Percentiles rank a stretch among this genome's conserved stretches.
phyloP scores from a whole-genome alignment of 306 rosid genomes.

The Dalbergia cultrata region DNA sequence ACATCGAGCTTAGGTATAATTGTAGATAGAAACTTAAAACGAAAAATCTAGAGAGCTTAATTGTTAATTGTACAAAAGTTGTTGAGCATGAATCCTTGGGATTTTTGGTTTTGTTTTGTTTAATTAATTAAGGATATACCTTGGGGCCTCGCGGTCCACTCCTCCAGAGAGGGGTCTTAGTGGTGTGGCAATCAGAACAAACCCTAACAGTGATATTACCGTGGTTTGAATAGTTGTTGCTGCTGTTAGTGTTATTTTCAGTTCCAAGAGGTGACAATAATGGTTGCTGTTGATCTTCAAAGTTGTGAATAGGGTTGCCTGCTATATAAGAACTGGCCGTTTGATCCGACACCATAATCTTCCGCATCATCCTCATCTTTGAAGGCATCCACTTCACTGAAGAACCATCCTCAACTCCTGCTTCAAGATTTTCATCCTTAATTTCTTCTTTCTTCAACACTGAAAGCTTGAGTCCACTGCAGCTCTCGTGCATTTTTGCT shows the following conservation, averaged over 20 bases:
- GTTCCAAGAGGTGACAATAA: constrained; percentile 43
- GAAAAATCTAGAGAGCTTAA: constrained; percentile 8
- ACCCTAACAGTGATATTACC: constrained; percentile 65
- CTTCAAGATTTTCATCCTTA: constrained; percentile 30
- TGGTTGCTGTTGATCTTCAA: constrained; percentile 57
- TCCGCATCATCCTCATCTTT: constrained; percentile 79
- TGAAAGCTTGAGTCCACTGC: constrained; percentile 47
- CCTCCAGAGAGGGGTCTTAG: constrained; percentile 98
- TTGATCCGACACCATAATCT: constrained; percentile 67
- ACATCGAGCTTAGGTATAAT: too few species aligned
- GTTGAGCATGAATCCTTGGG: not conserved
- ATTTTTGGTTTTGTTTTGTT: too few species aligned
- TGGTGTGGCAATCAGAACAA: constrained; percentile 93
- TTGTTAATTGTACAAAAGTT: not conserved
- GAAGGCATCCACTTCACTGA: constrained; percentile 78
- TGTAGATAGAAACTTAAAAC: not conserved
- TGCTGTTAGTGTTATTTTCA: constrained; percentile 36
- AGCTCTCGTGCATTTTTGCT: constrained; percentile 29
- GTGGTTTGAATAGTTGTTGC: constrained; percentile 49
- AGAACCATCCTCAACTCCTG: constrained; percentile 27
- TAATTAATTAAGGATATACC: constrained; percentile 47
- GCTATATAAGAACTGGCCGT: constrained; percentile 14
- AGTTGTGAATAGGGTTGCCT: constrained; percentile 42
- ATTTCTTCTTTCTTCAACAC: constrained; percentile 58
- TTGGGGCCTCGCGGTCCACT: constrained; percentile 98